phyloP scores from a whole-genome alignment of 202 grass and related monocot genomes.

The Dendrocalamus latiflorus region DNA sequence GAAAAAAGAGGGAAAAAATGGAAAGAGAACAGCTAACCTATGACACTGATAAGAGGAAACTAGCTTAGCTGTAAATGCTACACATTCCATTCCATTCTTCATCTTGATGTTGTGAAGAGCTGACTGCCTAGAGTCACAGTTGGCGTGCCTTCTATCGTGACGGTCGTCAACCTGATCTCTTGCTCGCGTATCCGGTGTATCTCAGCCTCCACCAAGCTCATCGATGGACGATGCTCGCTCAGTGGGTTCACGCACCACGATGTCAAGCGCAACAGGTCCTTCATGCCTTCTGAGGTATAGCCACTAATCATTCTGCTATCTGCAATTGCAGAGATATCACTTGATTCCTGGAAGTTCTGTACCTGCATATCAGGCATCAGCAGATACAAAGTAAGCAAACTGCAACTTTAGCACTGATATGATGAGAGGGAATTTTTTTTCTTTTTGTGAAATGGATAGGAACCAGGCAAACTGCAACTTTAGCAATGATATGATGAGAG shows the following conservation, averaged over 20 bases:
- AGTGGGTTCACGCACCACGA: constrained; percentile 59
- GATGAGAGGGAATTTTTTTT: background rate
- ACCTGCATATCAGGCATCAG: constrained; percentile 36
- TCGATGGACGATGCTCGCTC: constrained; percentile 53
- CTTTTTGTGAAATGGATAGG: no score
- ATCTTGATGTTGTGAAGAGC: constrained; percentile 69
- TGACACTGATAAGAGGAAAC: constrained; percentile 9
- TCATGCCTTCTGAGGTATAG: constrained; percentile 70
- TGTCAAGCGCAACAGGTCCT: constrained; percentile 61
- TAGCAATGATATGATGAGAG: no score
- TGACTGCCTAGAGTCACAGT: constrained; percentile 91
- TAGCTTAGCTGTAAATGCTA: constrained; percentile 36
- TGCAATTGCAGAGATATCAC: constrained; percentile 32
- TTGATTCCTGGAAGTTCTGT: constrained; percentile 59
- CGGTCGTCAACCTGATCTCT: constrained; percentile 71
- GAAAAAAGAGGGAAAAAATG: background rate
- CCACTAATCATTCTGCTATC: constrained; percentile 60
- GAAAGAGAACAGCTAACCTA: constrained; percentile 34
- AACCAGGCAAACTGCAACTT: no score
- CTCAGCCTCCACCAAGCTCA: constrained; percentile 75
- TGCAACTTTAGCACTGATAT: background rate
- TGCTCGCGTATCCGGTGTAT: constrained; percentile 69
- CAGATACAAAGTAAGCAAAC: background rate
- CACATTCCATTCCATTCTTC: constrained; percentile 16
- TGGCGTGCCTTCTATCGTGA: constrained; percentile 50